These are phyloP conservation scores for Trichosporon ovoides DNA, from an alignment of 1,284 basidiomycete species.

Conservation along the genomic window DNA sequence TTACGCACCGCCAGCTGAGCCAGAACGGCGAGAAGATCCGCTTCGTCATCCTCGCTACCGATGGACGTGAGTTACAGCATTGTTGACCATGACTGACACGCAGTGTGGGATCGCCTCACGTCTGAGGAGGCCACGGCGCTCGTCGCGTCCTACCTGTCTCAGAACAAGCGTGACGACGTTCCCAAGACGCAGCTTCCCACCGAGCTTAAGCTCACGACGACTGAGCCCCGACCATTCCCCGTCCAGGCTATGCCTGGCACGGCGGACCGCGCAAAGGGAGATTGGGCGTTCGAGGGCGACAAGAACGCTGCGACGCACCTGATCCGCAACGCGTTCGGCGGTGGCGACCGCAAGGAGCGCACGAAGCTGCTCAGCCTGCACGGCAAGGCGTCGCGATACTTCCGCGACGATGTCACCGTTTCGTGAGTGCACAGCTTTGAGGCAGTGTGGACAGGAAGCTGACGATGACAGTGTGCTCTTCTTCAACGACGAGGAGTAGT, in stretches of 20 bases:
- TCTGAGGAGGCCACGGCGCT: constrained; percentile 91
- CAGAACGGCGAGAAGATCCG: constrained; percentile 50
- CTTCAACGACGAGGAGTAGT: constrained; percentile 21
- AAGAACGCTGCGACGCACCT: constrained; percentile 83
- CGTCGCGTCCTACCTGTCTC: constrained; percentile 73
- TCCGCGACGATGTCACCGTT: constrained; percentile 85
- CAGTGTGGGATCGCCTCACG: constrained; percentile 84
- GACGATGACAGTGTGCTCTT: constrained; percentile 26
- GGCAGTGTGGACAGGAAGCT: neutral
- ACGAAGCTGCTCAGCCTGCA: constrained; percentile 77
- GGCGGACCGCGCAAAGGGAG: constrained; percentile 26
- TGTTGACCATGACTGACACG: neutral
- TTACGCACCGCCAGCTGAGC: constrained; percentile 68
- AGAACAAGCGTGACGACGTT: constrained; percentile 53
- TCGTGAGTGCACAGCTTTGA: constrained; percentile 58
- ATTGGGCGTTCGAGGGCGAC: constrained; percentile 77
- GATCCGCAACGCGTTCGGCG: constrained; percentile 89
- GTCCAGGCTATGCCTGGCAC: constrained; percentile 35
- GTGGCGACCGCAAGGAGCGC: constrained; percentile 65
- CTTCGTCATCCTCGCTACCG: constrained; percentile 84
- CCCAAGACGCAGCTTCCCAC: constrained; percentile 30
- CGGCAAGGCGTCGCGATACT: constrained; percentile 68
- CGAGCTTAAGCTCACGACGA: constrained; percentile 26
- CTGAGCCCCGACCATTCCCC: constrained; percentile 36
- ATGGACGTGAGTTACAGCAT: constrained; percentile 59